Percentiles rank a stretch among this genome's conserved stretches.
These are phyloP conservation scores for Rubus idaeus DNA, from an alignment of 306 rosid genomes.

Conservation along the genomic window DNA sequence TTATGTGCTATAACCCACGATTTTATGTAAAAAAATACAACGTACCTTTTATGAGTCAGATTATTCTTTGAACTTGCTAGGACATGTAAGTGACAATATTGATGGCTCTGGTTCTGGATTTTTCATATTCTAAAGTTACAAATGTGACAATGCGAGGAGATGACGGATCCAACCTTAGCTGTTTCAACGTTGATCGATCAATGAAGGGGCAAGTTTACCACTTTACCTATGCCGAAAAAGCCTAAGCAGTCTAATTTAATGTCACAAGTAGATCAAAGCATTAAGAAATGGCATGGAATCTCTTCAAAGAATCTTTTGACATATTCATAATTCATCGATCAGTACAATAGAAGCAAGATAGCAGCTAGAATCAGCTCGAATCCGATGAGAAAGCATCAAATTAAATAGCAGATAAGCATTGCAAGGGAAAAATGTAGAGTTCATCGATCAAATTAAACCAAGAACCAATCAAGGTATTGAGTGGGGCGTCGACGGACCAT, in stretches of 20 bases:
- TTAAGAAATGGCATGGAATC: background rate
- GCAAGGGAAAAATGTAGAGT: too few relatives aligned
- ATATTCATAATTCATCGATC: background rate
- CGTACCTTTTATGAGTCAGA: constrained; percentile 7
- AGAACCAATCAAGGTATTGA: too few relatives aligned
- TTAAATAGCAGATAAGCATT: background rate
- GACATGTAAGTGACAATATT: constrained; percentile 20
- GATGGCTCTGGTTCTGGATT: too few relatives aligned
- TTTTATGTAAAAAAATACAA: too few relatives aligned
- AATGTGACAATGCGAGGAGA: background rate
- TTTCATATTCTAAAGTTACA: background rate
- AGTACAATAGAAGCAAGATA: constrained; percentile 1
- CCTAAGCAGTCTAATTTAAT: background rate
- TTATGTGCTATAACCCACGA: too few relatives aligned
- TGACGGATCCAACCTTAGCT: constrained; percentile 17
- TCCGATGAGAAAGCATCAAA: background rate
- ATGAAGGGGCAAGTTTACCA: constrained; percentile 18
- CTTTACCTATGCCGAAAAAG: constrained; percentile 15
- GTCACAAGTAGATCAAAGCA: background rate
- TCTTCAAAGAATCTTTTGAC: constrained; percentile 12
- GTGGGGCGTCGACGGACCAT: too few relatives aligned
- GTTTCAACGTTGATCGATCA: constrained; percentile 13
- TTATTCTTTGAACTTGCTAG: constrained; percentile 23
- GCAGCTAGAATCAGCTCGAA: background rate
- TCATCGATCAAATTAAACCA: too few relatives aligned